Conservation (phyloP, 2,329 filamentous ascomycete species). For the Xylaria sp. region DNA sequence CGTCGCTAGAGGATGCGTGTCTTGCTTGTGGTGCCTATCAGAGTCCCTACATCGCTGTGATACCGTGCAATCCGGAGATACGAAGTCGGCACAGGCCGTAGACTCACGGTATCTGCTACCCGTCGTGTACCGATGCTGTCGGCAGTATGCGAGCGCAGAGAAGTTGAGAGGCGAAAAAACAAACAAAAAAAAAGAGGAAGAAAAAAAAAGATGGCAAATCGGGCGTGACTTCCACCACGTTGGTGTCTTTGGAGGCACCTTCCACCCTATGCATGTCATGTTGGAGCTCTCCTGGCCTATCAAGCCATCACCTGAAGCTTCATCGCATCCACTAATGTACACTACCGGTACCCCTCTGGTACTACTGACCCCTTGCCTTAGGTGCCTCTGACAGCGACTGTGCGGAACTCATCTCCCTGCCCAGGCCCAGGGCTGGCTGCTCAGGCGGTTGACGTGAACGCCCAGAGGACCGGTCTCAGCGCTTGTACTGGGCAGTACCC, state of each 20-base stretch:
- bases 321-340: not conserved
- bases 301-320: not conserved
- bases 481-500: not conserved
- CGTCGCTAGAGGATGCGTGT: no score
- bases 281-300: slow-evolving; percentile 8
- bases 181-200: not conserved
- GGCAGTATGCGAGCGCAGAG: no score
- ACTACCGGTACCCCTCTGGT: not conserved
- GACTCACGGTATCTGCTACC: no score
- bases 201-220: not conserved
- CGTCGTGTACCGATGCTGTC: no score
- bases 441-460: no score
- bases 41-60: no score
- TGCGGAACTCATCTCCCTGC: not conserved
- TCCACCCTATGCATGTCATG: slow-evolving; percentile 4
- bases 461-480: no score
- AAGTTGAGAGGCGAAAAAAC: no score
- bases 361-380: not conserved
- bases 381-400: not conserved
- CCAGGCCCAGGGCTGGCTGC: not conserved
- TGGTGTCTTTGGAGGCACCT: not conserved
- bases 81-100: no score
- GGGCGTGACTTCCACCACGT: not conserved
- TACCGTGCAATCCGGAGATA: no score
- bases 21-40: no score